Conservation (phyloP, 139 green algal species). For the Micractinium sp. region DNA sequence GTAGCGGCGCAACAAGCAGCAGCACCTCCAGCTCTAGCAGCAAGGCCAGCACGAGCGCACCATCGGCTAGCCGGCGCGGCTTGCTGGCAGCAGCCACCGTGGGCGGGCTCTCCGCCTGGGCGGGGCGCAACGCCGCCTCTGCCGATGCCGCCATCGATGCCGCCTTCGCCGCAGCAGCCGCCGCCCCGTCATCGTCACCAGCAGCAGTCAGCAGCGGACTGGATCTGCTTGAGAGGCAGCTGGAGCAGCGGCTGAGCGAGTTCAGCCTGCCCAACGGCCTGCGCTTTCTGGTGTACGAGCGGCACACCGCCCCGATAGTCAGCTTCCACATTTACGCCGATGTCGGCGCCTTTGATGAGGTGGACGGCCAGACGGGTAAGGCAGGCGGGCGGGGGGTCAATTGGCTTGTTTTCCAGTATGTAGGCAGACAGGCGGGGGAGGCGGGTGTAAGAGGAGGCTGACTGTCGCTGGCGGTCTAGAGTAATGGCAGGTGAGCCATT, state of each 20-base stretch:
- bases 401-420: too few relatives aligned
- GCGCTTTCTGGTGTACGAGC: conserved; percentile 83
- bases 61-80: background rate
- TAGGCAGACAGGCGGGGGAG: too few relatives aligned
- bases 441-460: too few relatives aligned
- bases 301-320: conserved; percentile 76
- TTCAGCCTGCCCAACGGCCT: conserved; percentile 92
- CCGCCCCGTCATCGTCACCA: background rate
- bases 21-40: background rate
- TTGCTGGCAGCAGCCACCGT: conserved; percentile 6
- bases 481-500: background rate
- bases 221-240: conserved; percentile 22
- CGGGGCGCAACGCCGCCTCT: background rate
- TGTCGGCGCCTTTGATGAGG: conserved; percentile 81
- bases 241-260: conserved; percentile 68
- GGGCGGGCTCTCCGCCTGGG: conserved; percentile 11
- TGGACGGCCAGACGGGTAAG: conserved; percentile 70
- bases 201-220: background rate
- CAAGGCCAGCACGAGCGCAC: background rate
- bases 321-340: conserved; percentile 77
- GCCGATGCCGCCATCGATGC: background rate
- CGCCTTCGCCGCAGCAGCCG: background rate
- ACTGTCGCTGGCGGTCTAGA: too few relatives aligned
- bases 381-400: too few relatives aligned
- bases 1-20: background rate